Percentiles rank a stretch among this genome's conserved stretches.
These are phyloP conservation scores for Hypoxylon sp. DNA, from an alignment of 2,329 filamentous ascomycete genomes.

Conservation along the genomic window DNA sequence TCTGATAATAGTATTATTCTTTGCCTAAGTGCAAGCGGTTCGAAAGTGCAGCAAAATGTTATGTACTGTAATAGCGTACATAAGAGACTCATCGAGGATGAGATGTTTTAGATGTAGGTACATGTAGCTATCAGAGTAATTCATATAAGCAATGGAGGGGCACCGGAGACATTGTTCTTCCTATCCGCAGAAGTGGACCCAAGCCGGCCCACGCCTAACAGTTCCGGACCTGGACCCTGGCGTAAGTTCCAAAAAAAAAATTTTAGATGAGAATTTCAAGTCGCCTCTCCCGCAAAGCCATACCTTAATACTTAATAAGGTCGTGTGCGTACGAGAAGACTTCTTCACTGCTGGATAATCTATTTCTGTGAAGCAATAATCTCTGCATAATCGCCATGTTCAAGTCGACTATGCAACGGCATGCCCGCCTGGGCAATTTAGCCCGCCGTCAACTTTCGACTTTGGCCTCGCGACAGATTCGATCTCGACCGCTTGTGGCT, in stretches of 20 bases:
- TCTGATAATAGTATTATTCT: no score
- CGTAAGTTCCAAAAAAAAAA: slow-evolving; percentile 19
- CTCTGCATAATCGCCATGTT: slow-evolving; percentile 36
- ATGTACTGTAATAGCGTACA: background rate
- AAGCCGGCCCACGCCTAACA: background rate
- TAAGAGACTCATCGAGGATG: no score
- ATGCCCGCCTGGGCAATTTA: slow-evolving; percentile 42
- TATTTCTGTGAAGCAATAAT: slow-evolving; percentile 17
- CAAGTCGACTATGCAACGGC: slow-evolving; percentile 44
- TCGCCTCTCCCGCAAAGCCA: slow-evolving; percentile 23
- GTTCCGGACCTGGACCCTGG: slow-evolving; percentile 7
- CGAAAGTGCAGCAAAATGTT: background rate
- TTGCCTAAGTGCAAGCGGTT: no score
- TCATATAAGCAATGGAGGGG: background rate
- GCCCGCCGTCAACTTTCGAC: slow-evolving; percentile 41
- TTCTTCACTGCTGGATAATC: slow-evolving; percentile 14
- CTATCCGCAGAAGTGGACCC: background rate
- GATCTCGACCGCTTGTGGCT: slow-evolving; percentile 27
- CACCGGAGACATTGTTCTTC: background rate
- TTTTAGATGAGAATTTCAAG: slow-evolving; percentile 21
- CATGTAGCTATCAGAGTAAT: no score
- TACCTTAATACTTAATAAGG: slow-evolving; percentile 17
- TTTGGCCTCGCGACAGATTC: slow-evolving; percentile 30
- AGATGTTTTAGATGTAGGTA: no score
- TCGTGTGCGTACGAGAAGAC: slow-evolving; percentile 18